These are phyloP conservation scores for Globisporangium spinosum DNA, from an alignment of 352 stramenopile genomes.

Conservation along the genomic window DNA sequence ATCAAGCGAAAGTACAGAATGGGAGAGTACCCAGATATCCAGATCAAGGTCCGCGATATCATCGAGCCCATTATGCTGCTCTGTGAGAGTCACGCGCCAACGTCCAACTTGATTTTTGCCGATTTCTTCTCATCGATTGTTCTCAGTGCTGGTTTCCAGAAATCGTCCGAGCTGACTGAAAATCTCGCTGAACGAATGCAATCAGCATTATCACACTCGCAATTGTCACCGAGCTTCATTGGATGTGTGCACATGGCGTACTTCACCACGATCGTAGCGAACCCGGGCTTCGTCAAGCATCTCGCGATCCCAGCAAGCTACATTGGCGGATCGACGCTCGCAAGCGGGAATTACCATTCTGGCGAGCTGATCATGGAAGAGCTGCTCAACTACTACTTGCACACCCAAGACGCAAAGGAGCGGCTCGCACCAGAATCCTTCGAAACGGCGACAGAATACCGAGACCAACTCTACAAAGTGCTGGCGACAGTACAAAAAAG, in stretches of 20 bases:
- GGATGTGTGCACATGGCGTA: constrained; percentile 45
- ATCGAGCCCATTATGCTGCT: constrained; percentile 61
- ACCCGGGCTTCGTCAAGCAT: constrained; percentile 24
- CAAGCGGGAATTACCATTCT: constrained; percentile 50
- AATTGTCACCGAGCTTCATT: constrained; percentile 23
- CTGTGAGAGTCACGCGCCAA: constrained; percentile 45
- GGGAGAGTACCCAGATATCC: constrained; percentile 77
- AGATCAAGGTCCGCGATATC: constrained; percentile 69
- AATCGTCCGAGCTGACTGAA: background rate
- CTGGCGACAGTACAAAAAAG: constrained; percentile 59
- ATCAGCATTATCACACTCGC: constrained; percentile 11
- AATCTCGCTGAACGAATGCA: constrained; percentile 10
- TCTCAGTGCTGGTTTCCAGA: constrained; percentile 29
- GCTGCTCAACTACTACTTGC: constrained; percentile 36
- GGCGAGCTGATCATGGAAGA: constrained; percentile 71
- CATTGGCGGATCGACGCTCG: constrained; percentile 55
- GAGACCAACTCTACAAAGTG: constrained; percentile 77
- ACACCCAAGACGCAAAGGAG: constrained; percentile 5
- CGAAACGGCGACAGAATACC: constrained; percentile 32
- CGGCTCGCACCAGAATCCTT: constrained; percentile 10
- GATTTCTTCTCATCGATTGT: constrained; percentile 45
- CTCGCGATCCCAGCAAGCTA: constrained; percentile 34
- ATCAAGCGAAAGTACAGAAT: constrained; percentile 68
- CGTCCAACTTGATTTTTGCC: constrained; percentile 40
- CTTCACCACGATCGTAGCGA: constrained; percentile 36